Percentiles rank a stretch among this genome's conserved stretches.
Evolutionary conservation across 169 alveolate species (phyloP).

Genomic region (Eimeria sp.): DNA sequence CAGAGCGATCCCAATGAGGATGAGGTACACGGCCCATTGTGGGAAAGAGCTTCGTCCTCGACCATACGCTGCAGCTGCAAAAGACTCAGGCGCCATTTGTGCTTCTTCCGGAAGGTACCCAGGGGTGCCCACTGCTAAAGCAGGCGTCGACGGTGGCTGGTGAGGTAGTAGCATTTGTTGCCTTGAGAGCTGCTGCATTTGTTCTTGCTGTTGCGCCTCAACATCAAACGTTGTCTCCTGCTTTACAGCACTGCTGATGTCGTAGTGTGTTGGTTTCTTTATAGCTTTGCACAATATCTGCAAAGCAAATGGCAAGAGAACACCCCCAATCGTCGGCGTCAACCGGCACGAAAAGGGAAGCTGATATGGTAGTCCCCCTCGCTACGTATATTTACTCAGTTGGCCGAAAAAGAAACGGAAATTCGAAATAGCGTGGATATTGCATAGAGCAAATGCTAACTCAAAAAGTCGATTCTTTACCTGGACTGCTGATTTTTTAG

Average conservation of each 20-base stretch:
- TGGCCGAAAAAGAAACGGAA: neutral
- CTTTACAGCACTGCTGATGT: conserved; percentile 62
- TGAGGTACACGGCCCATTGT: conserved; percentile 60
- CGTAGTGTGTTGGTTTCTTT: conserved; percentile 54
- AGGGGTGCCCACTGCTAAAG: conserved; percentile 6
- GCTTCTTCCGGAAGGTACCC: conserved; percentile 26
- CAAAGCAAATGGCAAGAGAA: neutral
- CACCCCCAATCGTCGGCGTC: neutral
- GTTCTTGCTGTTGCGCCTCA: conserved; percentile 70
- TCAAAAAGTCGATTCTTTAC: neutral
- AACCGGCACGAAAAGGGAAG: neutral
- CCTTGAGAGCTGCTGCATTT: conserved; percentile 40
- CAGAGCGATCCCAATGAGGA: conserved; percentile 29
- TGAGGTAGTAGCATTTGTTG: conserved; percentile 56
- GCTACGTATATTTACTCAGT: neutral
- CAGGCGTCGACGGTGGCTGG: conserved; percentile 4
- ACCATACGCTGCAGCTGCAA: conserved; percentile 66
- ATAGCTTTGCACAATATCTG: conserved; percentile 71
- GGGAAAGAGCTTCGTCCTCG: conserved; percentile 47
- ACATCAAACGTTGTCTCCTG: conserved; percentile 59
- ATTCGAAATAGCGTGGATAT: too few relatives aligned
- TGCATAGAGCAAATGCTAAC: too few relatives aligned
- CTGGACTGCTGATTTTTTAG: conserved; percentile 67
- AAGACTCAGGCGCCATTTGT: conserved; percentile 20
- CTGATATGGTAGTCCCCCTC: neutral